Evolutionary conservation across 2,329 filamentous ascomycete genomes (phyloP).

Genomic region (Alternaria postmessia): DNA sequence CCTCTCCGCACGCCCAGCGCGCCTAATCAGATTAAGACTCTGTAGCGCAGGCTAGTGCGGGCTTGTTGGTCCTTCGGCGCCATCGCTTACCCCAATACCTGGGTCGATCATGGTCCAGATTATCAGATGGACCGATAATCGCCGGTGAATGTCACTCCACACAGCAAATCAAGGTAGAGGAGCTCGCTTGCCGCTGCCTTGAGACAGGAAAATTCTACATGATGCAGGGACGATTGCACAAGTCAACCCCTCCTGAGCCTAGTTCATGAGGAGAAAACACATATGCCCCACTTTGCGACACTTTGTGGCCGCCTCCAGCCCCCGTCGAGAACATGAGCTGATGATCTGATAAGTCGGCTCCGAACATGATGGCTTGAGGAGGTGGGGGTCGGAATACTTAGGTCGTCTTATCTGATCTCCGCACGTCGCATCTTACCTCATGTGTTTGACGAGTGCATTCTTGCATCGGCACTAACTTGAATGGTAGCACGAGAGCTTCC

Average conservation of each 20-base stretch:
- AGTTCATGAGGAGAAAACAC: background rate
- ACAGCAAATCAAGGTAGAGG: slow-evolving; percentile 17
- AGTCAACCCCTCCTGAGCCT: background rate
- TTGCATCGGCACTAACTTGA: slow-evolving; percentile 8
- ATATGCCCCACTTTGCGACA: slow-evolving; percentile 16
- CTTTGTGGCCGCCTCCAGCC: slow-evolving; percentile 8
- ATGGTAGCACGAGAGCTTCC: slow-evolving; percentile 2
- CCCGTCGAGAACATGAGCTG: slow-evolving; percentile 6
- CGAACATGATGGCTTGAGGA: slow-evolving; percentile 10
- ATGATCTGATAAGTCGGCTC: slow-evolving; percentile 37
- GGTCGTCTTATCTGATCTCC: slow-evolving; percentile 36
- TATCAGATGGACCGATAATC: slow-evolving; percentile 43
- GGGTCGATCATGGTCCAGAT: slow-evolving; percentile 33
- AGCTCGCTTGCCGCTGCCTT: slow-evolving; percentile 6
- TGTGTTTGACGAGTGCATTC: slow-evolving; percentile 7
- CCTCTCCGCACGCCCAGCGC: slow-evolving; percentile 28
- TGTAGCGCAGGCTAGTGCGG: slow-evolving; percentile 19
- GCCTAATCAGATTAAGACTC: slow-evolving; percentile 35
- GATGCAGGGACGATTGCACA: slow-evolving; percentile 7
- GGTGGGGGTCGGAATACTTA: slow-evolving; percentile 5
- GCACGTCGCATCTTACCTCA: slow-evolving; percentile 1
- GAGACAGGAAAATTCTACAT: background rate
- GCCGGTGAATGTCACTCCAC: slow-evolving; percentile 16
- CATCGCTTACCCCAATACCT: slow-evolving; percentile 25
- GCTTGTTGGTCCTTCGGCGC: slow-evolving; percentile 21